Conservation (phyloP, 1,139 yeast species). For the Petasospora fabianii region DNA sequence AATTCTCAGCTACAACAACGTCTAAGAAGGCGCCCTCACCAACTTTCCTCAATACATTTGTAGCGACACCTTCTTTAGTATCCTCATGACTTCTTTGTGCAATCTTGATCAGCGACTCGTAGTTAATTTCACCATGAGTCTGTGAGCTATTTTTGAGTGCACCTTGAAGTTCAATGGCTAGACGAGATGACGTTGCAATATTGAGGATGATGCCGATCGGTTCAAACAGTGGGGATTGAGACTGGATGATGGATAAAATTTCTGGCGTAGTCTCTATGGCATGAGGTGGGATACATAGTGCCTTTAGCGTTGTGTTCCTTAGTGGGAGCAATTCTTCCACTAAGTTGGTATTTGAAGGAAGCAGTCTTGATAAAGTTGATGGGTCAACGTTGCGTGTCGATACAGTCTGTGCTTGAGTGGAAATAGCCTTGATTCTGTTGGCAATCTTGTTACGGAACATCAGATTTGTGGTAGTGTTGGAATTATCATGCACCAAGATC, state of each 20-base stretch:
- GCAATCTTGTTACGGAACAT: conserved; percentile 10
- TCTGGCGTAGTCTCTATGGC: conserved; percentile 7
- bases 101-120: conserved; percentile 8
- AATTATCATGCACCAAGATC: conserved; percentile 10
- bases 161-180: conserved; percentile 9
- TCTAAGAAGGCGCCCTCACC: conserved; percentile 10
- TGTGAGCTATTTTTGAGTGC: background rate
- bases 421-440: conserved; percentile 3
- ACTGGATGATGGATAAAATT: conserved; percentile 7
- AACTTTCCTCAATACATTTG: conserved; percentile 6
- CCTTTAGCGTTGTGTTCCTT: conserved; percentile 3
- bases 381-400: conserved; percentile 10
- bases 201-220: conserved; percentile 9
- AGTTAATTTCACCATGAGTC: conserved; percentile 4
- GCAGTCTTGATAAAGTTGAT: conserved; percentile 1
- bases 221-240: conserved; percentile 7
- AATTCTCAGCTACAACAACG: conserved; percentile 6
- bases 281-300: conserved; percentile 15
- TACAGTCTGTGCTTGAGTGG: conserved; percentile 5
- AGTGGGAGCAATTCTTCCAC: conserved; percentile 1
- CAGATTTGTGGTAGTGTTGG: conserved; percentile 10
- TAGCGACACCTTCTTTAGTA: background rate
- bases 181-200: conserved; percentile 7
- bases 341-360: conserved; percentile 7
- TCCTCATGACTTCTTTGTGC: conserved; percentile 9